A percentile compares a stretch with the other conserved stretches of the same genome.
phyloP scores from a whole-genome alignment of 139 green algal genomes.

The Tetradesmus obliquus region DNA sequence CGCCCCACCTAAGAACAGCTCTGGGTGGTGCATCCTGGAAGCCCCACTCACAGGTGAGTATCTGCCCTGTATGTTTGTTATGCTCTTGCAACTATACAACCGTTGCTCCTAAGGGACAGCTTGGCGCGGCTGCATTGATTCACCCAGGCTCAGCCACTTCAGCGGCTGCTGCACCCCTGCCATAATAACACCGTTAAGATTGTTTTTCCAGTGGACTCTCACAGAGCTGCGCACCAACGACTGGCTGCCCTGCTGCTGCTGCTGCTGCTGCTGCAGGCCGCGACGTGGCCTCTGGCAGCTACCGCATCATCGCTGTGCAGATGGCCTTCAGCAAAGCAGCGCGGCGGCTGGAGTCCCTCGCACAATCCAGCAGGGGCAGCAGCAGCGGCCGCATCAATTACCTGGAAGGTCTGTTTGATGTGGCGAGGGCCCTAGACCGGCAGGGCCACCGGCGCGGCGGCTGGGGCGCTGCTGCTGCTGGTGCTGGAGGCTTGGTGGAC shows the following conservation, averaged over 20 bases:
- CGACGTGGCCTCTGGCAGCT: constrained; percentile 62
- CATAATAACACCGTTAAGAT: background rate
- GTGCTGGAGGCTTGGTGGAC: background rate
- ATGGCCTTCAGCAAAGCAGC: constrained; percentile 53
- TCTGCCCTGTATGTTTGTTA: background rate
- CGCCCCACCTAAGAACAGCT: background rate
- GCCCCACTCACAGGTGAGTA: constrained; percentile 35
- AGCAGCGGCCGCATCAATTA: constrained; percentile 3
- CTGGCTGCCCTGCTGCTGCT: background rate
- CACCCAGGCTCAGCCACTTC: no score
- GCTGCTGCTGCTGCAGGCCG: constrained; percentile 53
- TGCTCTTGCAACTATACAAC: no score
- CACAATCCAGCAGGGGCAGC: background rate
- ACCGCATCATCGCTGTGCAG: constrained; percentile 58
- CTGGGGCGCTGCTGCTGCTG: background rate
- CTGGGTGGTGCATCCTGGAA: constrained; percentile 61
- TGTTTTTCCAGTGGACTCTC: background rate
- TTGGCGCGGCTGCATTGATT: no score
- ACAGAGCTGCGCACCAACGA: background rate
- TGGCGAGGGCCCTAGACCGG: constrained; percentile 11
- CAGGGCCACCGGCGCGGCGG: background rate
- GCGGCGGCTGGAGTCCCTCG: constrained; percentile 62
- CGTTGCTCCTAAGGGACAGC: no score
- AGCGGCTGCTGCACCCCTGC: no score
- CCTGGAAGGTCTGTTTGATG: constrained; percentile 42